Base-by-base conservation (phyloP, 768 basidiomycete genomes). In the Pleurotus sapidus region DNA sequence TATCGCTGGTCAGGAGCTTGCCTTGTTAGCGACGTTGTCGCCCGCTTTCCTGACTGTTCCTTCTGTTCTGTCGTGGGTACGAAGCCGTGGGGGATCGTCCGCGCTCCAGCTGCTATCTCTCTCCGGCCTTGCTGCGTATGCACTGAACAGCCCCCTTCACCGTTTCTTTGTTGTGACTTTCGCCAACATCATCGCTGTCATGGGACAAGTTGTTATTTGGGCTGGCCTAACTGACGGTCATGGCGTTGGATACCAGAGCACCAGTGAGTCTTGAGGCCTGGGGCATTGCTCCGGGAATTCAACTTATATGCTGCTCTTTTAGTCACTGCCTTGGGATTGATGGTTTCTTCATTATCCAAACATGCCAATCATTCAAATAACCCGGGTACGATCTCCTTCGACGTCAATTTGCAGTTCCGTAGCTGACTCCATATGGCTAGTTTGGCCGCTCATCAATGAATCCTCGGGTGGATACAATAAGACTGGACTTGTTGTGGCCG, bases 291-390 rank as follows among this genome's bases (percentile, higher is more conserved):
- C 20, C 12, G 6, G 12, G n/a, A 1, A 42, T 15, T 15, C 47
- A 9, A 37, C 40, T 54, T 18, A 58, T 47, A 25, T 12, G 27
- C 39, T 38, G 42, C 46, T 46, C 18, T 60, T 62, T 1, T 59
- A 91, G 91, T 88, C 0, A 76, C 84, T 40, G 81, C 83, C 2
- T 66, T 86, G 17, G 93, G 92, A 1, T 72, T 94, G 14, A 64
- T 91, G 24, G 58, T 88, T 4, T 81, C 88, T 0, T 82, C 87
- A 1, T 61, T 93, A 15, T 77, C 85, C 17, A 95, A 95, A 67
- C 88, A 89, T 60, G 76, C 82, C 12, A 92, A 93, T 64, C 80
- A 91, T 64, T 84, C 87, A 0, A 93, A 90, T 61, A 93, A 93
- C 63, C 92, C 91, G 60, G 74, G 89, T 88, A 66, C 64, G 9